Conservation (phyloP, 306 rosid genomes). For the Echinosophora koreensis region DNA sequence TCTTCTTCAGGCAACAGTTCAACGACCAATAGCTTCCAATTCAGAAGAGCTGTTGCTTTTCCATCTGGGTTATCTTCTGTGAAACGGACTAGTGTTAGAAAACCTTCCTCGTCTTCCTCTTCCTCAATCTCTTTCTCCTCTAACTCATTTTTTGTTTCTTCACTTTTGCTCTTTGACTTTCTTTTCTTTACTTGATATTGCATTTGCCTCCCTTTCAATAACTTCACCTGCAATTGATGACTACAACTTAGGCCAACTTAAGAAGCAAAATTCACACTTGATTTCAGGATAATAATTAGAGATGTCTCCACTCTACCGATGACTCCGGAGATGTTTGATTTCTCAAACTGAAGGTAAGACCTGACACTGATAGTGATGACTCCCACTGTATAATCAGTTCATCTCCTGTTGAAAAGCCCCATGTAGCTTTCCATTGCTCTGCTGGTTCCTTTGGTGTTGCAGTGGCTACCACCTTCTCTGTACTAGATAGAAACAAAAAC, state of each 20-base stretch:
- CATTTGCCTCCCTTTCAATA: conserved; percentile 81
- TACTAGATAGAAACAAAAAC: conserved; percentile 68
- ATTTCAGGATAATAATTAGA: conserved; percentile 13
- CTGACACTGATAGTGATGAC: conserved; percentile 58
- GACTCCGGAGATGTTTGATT: conserved; percentile 62
- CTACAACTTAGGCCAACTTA: conserved; percentile 20
- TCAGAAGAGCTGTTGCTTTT: conserved; percentile 84
- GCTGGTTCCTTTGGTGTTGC: conserved; percentile 81
- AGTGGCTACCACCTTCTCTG: conserved; percentile 92
- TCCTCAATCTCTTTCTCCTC: conserved; percentile 46
- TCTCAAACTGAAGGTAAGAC: conserved; percentile 67
- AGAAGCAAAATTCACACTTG: conserved; percentile 6
- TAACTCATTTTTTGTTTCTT: conserved; percentile 28
- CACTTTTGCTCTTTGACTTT: conserved; percentile 44
- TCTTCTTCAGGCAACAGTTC: conserved; percentile 91
- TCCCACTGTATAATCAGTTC: conserved; percentile 75
- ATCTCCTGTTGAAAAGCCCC: conserved; percentile 86
- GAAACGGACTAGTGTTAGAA: conserved; percentile 74
- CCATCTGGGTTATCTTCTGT: conserved; percentile 77
- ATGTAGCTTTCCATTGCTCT: conserved; percentile 74
- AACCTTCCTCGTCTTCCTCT: conserved; percentile 67
- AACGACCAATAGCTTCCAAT: conserved; percentile 78
- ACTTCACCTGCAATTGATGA: conserved; percentile 66
- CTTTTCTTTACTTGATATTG: conserved; percentile 60
- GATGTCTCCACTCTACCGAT: conserved; percentile 57